Conservation (phyloP, 192 early-diverging fungal species). For the Coemansia sp. region DNA sequence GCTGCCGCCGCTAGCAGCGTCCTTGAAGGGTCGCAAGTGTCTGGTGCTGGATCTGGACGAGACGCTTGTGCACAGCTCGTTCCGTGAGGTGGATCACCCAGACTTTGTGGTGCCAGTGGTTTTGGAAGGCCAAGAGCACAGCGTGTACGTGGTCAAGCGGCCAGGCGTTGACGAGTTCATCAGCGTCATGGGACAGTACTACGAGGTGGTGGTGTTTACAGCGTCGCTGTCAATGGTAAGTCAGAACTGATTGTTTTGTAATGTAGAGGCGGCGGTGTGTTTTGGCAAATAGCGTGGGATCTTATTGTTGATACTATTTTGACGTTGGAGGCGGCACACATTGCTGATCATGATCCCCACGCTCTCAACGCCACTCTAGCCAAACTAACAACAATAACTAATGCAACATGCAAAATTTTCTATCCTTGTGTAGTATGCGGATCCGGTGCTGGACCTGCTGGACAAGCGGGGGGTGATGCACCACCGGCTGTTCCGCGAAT, state of each 20-base stretch:
- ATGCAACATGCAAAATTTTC: background rate
- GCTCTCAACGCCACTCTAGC: too few relatives aligned
- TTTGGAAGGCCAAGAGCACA: constrained; percentile 86
- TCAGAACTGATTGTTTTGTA: constrained; percentile 1
- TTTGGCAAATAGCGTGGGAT: constrained; percentile 2
- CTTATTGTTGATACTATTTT: background rate
- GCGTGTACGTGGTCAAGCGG: constrained; percentile 93
- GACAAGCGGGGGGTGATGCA: constrained; percentile 81
- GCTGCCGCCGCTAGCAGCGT: constrained; percentile 65
- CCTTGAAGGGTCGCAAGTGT: constrained; percentile 78
- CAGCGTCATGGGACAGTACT: constrained; percentile 78
- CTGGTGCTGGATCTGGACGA: constrained; percentile 97
- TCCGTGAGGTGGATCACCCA: constrained; percentile 71
- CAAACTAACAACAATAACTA: background rate
- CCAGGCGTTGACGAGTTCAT: constrained; percentile 95
- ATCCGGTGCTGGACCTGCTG: constrained; percentile 93
- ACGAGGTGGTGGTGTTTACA: constrained; percentile 94
- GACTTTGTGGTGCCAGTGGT: constrained; percentile 93
- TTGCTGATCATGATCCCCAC: too few relatives aligned
- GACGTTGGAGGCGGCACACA: too few relatives aligned
- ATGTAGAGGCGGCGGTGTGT: background rate
- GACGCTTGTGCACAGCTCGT: constrained; percentile 94
- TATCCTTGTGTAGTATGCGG: constrained; percentile 76
- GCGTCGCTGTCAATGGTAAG: constrained; percentile 81
- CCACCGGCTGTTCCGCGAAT: constrained; percentile 94